These are phyloP conservation scores for Fusarium ramigenum DNA, from an alignment of 2,329 filamentous ascomycete species.

Conservation along the genomic window DNA sequence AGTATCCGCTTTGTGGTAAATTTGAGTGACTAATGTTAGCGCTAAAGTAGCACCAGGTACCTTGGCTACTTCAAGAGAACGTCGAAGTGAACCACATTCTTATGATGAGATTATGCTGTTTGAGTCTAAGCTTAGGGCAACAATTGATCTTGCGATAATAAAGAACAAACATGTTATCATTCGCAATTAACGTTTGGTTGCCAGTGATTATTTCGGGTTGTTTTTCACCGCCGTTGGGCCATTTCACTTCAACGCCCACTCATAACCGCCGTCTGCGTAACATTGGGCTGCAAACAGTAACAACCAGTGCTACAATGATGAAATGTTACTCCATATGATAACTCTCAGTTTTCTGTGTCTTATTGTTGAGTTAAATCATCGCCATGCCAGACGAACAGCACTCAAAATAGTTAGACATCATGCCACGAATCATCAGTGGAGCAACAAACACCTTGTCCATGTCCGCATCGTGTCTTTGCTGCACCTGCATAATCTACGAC, in stretches of 20 bases:
- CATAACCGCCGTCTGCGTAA: too few relatives aligned
- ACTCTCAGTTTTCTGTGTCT: fast-evolving
- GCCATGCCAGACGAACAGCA: fast-evolving
- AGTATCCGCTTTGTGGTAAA: fast-evolving
- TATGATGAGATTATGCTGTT: background rate
- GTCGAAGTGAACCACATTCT: background rate
- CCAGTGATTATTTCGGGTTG: background rate
- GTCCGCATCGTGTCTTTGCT: background rate
- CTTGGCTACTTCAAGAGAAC: fast-evolving
- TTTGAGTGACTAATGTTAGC: fast-evolving
- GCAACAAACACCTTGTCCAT: background rate
- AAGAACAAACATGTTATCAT: too few relatives aligned
- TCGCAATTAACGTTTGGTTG: too few relatives aligned
- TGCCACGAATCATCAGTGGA: background rate
- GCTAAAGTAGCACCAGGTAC: fast-evolving
- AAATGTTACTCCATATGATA: background rate
- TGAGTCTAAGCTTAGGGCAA: fast-evolving
- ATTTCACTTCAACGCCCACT: background rate
- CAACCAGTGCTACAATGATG: background rate
- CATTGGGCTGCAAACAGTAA: background rate
- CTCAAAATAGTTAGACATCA: background rate
- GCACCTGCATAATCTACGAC: conserved; percentile 3
- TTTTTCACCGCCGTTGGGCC: background rate
- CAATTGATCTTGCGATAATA: too few relatives aligned
- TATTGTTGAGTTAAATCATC: fast-evolving